Conservation (phyloP, 1,284 basidiomycete species). For the Trametes hirsuta region DNA sequence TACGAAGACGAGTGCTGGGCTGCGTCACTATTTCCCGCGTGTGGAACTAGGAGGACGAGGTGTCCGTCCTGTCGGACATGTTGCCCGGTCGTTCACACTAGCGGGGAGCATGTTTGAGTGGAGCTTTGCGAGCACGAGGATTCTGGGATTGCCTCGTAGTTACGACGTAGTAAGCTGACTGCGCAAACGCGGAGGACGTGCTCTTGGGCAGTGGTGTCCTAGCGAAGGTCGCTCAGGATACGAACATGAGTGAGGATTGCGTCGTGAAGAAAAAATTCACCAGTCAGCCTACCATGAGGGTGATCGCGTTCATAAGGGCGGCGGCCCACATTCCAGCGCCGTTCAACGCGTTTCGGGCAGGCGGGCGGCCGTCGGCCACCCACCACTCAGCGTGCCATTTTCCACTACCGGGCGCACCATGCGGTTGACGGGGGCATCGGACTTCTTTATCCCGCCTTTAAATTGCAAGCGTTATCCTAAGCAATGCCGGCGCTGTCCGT, state of each 20-base stretch:
- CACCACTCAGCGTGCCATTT: constrained; percentile 25
- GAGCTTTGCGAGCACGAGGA: constrained; percentile 14
- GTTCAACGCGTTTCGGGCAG: background rate
- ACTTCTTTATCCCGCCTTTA: constrained; percentile 15
- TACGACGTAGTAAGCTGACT: background rate
- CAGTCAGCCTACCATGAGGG: no score
- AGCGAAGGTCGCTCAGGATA: background rate
- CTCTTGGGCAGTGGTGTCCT: background rate
- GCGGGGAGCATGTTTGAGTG: constrained; percentile 15
- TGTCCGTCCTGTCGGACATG: no score
- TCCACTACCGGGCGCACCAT: constrained; percentile 22
- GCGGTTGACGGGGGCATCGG: constrained; percentile 18
- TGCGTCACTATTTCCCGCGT: no score
- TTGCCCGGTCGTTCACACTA: constrained; percentile 14
- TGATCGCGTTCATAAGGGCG: background rate
- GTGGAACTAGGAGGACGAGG: no score
- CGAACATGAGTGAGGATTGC: no score
- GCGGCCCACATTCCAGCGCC: background rate
- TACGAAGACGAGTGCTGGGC: no score
- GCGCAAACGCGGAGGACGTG: background rate
- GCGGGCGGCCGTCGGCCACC: background rate
- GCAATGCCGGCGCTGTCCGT: background rate
- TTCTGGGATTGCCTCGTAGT: background rate
- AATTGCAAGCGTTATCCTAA: background rate
- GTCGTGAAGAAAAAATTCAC: no score